These are phyloP conservation scores for Penicillium sp. DNA, from an alignment of 2,329 filamentous ascomycete species.

Conservation along the genomic window DNA sequence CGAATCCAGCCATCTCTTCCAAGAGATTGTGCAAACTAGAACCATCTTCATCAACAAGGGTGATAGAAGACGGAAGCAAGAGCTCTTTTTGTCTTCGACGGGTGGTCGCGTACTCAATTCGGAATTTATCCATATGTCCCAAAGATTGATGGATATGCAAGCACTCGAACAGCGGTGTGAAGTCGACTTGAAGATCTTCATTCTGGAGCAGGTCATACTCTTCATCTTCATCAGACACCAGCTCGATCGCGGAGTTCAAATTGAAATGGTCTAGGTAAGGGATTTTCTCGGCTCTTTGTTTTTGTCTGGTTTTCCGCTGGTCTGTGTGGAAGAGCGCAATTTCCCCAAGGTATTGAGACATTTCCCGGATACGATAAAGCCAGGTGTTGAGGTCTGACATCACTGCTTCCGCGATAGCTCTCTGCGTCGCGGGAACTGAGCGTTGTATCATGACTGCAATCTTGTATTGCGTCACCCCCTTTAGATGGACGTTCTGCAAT, in stretches of 20 bases:
- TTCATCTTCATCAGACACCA: constrained; percentile 91
- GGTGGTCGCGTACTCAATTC: constrained; percentile 86
- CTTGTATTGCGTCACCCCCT: constrained; percentile 90
- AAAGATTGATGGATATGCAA: constrained; percentile 95
- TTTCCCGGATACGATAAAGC: constrained; percentile 92
- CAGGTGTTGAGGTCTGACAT: constrained; percentile 97
- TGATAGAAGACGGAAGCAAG: constrained; percentile 72
- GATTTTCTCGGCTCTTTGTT: constrained; percentile 74
- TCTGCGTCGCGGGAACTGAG: constrained; percentile 88
- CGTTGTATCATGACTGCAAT: constrained; percentile 94
- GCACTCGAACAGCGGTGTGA: constrained; percentile 90
- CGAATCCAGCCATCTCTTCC: constrained; percentile 92
- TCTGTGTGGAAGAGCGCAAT: constrained; percentile 97
- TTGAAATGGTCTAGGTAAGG: constrained; percentile 78
- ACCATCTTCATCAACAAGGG: constrained; percentile 77
- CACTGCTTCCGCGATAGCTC: constrained; percentile 90
- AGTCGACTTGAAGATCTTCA: constrained; percentile 91
- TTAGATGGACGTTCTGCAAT: constrained; percentile 91
- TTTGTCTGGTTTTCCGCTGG: constrained; percentile 75
- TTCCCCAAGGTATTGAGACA: constrained; percentile 91
- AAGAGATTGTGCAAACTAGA: constrained; percentile 83
- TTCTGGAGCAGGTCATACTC: constrained; percentile 96
- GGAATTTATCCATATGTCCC: constrained; percentile 87
- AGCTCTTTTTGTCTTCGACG: constrained; percentile 89
- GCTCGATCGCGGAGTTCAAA: constrained; percentile 90